Percentiles rank a stretch among this genome's conserved stretches.
Conservation (phyloP, 257 asterid genomes). For the Rehmannia glutinosa region DNA sequence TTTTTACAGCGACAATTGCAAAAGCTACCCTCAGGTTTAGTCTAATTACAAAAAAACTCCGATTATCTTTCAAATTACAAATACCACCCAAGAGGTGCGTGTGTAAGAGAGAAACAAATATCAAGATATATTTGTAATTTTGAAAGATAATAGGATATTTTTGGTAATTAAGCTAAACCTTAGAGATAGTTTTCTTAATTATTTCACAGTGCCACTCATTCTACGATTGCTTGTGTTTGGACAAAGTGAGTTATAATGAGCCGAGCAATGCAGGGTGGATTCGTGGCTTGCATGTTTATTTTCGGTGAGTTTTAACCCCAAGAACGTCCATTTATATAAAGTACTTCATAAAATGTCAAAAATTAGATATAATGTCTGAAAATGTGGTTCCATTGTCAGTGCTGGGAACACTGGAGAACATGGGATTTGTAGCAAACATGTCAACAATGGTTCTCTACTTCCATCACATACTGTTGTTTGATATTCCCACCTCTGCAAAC, state of each 20-base stretch:
- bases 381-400: too few species aligned
- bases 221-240: not conserved
- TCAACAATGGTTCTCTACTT: slow-evolving; percentile 69
- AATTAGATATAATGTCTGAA: too few species aligned
- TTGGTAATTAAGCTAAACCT: too few species aligned
- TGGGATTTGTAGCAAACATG: slow-evolving; percentile 71
- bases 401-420: slow-evolving; percentile 56
- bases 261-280: slow-evolving; percentile 23
- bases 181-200: too few species aligned
- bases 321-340: not conserved
- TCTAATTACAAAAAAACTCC: too few species aligned
- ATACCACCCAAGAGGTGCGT: too few species aligned
- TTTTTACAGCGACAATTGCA: too few species aligned
- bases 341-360: not conserved
- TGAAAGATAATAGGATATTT: too few species aligned
- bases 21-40: too few species aligned
- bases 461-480: slow-evolving; percentile 35
- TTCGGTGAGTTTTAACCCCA: slow-evolving; percentile 9
- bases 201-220: not conserved
- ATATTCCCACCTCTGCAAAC: slow-evolving; percentile 46
- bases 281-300: slow-evolving; percentile 30
- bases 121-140: too few species aligned
- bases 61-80: too few species aligned
- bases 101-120: too few species aligned
- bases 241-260: not conserved